Base-by-base conservation (phyloP, 108 stramenopile species). In the Nitzschia sp. region DNA sequence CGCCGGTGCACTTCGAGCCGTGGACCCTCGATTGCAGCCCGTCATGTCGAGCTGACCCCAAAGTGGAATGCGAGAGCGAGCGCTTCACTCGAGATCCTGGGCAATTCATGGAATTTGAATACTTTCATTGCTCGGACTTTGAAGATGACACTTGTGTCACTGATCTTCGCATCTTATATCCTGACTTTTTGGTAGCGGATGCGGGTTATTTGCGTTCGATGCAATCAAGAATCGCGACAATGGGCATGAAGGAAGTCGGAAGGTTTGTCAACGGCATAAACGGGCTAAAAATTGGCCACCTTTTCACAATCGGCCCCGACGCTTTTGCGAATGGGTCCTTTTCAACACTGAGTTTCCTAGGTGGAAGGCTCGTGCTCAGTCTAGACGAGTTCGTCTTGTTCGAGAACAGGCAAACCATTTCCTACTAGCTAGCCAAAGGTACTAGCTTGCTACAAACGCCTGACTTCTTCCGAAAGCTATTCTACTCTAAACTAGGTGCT, bases 21-120 rank as follows among this genome's bases (percentile, higher is more conserved):
- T 84, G 86, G 84, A 64, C 79, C 45, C 75, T 92, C 54, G 94
- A 92, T 74, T 95, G 94, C 64, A 83, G 89, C 18, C 90, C 94
- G 11, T 54, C 54, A 18, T 95, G 94, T 56, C 82, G 91, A 51
- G 60, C 82, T 0, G 54, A 78, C 59, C 75, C 72, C 19, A 47
- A 72, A 48, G 27, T 64, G 23, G 58, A 72, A 25, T 95, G 93
- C 55, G 90, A 95, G 63, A 91, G 88, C 36, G 90, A 92, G 38
- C 46, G 42, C 6, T 95, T 95, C 72, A 63, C 64, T 19, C 60
- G 62, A 13, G 76, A 95, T 77, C 93, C 93, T 13, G 64, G 54
- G 2, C 63, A 21, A 18, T 95, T 92, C 64, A 30, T 94, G 35
- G 35, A 75, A 34, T 21, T 75, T 28, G 32, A 54, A 8, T 85